Percentiles rank a stretch among this genome's conserved stretches.
Conservation (phyloP, 2,329 filamentous ascomycete genomes). For the Alternaria brassicae region DNA sequence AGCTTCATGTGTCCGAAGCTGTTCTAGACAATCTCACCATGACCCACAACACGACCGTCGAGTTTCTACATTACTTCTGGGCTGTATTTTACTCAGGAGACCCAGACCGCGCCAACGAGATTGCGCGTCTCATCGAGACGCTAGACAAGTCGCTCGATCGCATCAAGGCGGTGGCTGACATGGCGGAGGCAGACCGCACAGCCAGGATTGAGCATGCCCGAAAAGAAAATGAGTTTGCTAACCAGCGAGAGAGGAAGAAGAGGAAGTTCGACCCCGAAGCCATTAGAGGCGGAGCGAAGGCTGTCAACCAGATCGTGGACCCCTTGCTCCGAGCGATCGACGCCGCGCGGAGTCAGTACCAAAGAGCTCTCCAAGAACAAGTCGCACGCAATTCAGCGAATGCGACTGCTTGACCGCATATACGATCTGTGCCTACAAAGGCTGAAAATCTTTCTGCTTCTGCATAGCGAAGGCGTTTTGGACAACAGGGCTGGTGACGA, state of each 20-base stretch:
- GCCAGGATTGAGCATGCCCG: conserved; percentile 71
- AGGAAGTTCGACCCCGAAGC: conserved; percentile 71
- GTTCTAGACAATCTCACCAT: conserved; percentile 70
- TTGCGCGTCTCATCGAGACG: conserved; percentile 82
- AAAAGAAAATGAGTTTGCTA: conserved; percentile 73
- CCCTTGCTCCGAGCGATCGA: conserved; percentile 75
- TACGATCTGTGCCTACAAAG: neutral
- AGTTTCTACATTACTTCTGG: conserved; percentile 99
- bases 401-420: neutral
- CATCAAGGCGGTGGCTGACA: conserved; percentile 79
- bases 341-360: conserved; percentile 74
- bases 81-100: conserved; percentile 88
- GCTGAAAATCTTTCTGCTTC: conserved; percentile 7
- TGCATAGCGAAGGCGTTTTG: conserved; percentile 46
- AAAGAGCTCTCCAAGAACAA: conserved; percentile 71
- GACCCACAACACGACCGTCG: conserved; percentile 90
- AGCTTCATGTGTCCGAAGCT: conserved; percentile 47
- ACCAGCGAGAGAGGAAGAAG: conserved; percentile 76
- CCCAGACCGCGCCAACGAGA: conserved; percentile 77
- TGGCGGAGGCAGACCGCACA: conserved; percentile 77
- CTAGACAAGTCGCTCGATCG: conserved; percentile 77
- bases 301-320: conserved; percentile 77
- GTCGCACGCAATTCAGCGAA: conserved; percentile 27
- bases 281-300: conserved; percentile 76
- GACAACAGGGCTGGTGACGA: neutral